These are phyloP conservation scores for Xylaria sp. DNA, from an alignment of 2,329 filamentous ascomycete genomes.

Conservation along the genomic window DNA sequence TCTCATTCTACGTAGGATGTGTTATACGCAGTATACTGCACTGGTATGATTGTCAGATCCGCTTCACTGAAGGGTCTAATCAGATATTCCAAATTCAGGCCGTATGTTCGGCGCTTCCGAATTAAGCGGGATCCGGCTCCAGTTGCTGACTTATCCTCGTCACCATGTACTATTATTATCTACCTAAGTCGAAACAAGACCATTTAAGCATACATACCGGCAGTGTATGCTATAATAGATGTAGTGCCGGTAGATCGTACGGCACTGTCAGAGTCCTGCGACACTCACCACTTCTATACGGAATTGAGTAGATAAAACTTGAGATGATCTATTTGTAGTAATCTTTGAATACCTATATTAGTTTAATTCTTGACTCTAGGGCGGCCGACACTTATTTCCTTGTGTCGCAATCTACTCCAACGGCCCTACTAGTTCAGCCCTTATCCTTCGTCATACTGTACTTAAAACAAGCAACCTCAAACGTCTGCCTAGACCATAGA, in stretches of 20 bases:
- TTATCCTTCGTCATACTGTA: not conserved
- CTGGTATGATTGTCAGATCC: slow-evolving; percentile 18
- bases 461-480: not conserved
- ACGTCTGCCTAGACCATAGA: not conserved
- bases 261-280: not conserved
- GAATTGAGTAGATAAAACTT: not conserved
- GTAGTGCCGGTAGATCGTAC: slow-evolving; percentile 3
- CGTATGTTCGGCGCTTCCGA: slow-evolving; percentile 34
- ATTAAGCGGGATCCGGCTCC: slow-evolving; percentile 30
- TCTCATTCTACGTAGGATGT: slow-evolving; percentile 4
- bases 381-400: not conserved
- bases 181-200: slow-evolving; percentile 20
- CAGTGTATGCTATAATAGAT: not conserved
- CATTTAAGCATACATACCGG: slow-evolving; percentile 2
- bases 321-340: not conserved
- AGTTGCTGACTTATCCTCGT: slow-evolving; percentile 24
- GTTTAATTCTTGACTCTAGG: not conserved
- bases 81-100: slow-evolving; percentile 36
- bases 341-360: too few species aligned
- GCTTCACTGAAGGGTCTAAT: slow-evolving; percentile 20
- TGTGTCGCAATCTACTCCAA: not conserved
- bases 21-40: not conserved
- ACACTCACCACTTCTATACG: not conserved
- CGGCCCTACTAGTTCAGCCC: not conserved
- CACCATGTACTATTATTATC: slow-evolving; percentile 27